Base-by-base conservation (phyloP, 2,329 filamentous ascomycete species). In the Neonectria hederae region DNA sequence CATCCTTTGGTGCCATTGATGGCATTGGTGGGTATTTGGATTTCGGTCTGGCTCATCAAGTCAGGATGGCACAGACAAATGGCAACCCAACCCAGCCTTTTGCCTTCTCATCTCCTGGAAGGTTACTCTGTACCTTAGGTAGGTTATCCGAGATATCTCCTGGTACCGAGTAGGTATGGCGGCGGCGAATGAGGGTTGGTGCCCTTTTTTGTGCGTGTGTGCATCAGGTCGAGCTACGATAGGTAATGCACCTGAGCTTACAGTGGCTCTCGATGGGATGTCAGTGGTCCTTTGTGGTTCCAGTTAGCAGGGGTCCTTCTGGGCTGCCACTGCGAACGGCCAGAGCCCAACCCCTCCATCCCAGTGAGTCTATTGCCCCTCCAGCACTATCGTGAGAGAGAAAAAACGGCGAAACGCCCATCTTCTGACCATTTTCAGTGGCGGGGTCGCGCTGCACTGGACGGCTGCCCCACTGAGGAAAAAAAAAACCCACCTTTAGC, bases 111-210 rank as follows among this genome's bases (percentile, higher is more conserved):
- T 38, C 14, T 38, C 35, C 17, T 38, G 35, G 42, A 59, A 48
- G 35, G 26, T 26, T 30, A 53, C 46, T 19, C 9, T 49, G 17
- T 17, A 30, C 8, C 2, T 28, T 22, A 17, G 19, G 13, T 32
- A 28, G 9, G 24, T 32, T 59, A 59, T 45, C 61, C 61, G 61
- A 63, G 61, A 59, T 63, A 63, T 63, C 61, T 63, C 61, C 61
- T 51, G 58, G 46, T 51, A n/a, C 24, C 24, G 24, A 22, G 17
- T 30, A n/a, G 46, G 24, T 24, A 46, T 38, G 30, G 19, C 9
- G 55, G 61, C 66, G 54, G 54, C 66, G 66, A 68, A 66, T 69
- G 65, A 73, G 71, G 71, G 71, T 72, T 73, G 71, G 54, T 73
- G 70, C 71, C 71, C 71, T 71, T 65, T 70, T 54, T 69, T 72